phyloP scores from a whole-genome alignment of 139 green algal genomes.

The Trebouxia sp. region DNA sequence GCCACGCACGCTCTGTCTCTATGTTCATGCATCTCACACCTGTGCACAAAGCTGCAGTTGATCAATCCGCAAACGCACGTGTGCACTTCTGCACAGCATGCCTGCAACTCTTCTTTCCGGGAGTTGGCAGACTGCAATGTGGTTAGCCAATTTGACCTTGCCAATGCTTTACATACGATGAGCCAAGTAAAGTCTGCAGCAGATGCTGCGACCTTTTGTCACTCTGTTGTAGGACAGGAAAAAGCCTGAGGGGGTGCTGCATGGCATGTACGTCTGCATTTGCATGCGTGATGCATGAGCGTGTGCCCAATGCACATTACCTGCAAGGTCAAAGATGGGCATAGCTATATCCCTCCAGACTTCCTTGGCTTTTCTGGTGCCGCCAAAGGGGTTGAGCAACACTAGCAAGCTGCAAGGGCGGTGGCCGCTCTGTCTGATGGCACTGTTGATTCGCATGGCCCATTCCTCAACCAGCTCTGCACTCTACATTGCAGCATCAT shows the following conservation, averaged over 20 bases:
- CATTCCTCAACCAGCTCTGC: conserved; percentile 41
- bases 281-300: background rate
- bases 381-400: conserved; percentile 82
- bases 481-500: conserved; percentile 21
- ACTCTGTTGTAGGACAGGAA: no score
- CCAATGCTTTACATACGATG: no score
- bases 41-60: background rate
- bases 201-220: no score
- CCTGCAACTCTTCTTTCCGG: no score
- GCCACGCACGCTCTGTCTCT: conserved; percentile 59
- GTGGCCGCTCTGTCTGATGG: conserved; percentile 20
- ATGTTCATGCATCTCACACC: conserved; percentile 53
- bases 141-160: no score
- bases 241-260: no score
- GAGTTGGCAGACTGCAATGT: no score
- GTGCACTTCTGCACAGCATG: no score
- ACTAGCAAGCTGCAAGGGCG: conserved; percentile 72
- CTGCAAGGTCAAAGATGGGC: conserved; percentile 34
- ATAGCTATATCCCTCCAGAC: conserved; percentile 56
- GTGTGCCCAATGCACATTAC: background rate
- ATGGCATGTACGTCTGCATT: background rate
- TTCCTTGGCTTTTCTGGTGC: conserved; percentile 36
- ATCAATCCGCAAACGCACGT: background rate
- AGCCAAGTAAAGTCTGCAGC: background rate
- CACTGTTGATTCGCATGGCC: conserved; percentile 39